Evolutionary conservation across 2,329 filamentous ascomycete species (phyloP).

Genomic region (Dactylellina leptospora): DNA sequence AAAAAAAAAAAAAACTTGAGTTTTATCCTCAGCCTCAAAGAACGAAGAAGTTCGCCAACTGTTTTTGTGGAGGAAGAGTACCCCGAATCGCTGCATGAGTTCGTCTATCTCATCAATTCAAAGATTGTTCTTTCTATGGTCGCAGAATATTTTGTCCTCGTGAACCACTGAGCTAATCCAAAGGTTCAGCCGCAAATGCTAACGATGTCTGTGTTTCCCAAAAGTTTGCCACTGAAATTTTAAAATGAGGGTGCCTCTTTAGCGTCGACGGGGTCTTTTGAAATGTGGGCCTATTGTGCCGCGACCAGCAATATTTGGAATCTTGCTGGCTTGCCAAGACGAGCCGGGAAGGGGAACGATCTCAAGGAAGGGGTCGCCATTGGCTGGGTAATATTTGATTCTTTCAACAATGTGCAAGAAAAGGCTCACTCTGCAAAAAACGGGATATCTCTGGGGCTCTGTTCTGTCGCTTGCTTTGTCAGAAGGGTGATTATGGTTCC

Average conservation of each 20-base stretch:
- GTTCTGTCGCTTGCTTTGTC: too few species aligned
- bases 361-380: neutral
- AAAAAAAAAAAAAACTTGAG: neutral
- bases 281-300: neutral
- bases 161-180: conserved; percentile 15
- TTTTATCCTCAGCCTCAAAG: neutral
- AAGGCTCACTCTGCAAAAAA: neutral
- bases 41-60: neutral
- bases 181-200: conserved; percentile 31
- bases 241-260: neutral
- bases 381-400: conserved; percentile 12
- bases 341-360: neutral
- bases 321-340: conserved; percentile 2
- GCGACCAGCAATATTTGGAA: conserved; percentile 32
- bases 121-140: neutral
- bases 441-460: too few species aligned
- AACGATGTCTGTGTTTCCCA: too few species aligned
- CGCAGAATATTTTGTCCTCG: neutral
- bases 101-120: conserved; percentile 25
- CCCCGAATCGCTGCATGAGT: neutral
- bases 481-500: too few species aligned
- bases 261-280: neutral
- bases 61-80: too few species aligned
- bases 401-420: neutral
- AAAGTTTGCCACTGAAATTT: conserved; percentile 15